phyloP scores from a whole-genome alignment of 2,329 filamentous ascomycete genomes.

The Chrysosporium keratinophilum region DNA sequence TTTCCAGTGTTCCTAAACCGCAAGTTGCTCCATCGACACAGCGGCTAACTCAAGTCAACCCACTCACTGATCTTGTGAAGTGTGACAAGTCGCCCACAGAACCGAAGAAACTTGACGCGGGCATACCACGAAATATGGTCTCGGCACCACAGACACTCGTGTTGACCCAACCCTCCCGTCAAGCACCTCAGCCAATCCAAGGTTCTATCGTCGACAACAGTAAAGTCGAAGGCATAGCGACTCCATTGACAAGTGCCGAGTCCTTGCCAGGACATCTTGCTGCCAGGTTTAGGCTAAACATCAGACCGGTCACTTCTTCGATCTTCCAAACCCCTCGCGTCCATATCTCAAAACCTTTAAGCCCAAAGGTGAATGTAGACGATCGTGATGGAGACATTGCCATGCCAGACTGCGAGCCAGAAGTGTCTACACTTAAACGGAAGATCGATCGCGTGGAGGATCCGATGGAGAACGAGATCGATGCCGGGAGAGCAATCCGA shows the following conservation, averaged over 20 bases:
- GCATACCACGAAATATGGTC: not conserved
- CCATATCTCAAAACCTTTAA: not conserved
- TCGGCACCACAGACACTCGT: not conserved
- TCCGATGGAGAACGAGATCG: conserved; percentile 8
- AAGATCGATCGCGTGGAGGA: conserved; percentile 3
- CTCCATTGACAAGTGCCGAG: not conserved
- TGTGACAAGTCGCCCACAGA: not conserved
- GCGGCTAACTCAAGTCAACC: not conserved
- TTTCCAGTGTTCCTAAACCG: not conserved
- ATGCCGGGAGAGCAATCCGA: conserved; percentile 1
- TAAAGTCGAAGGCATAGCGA: not conserved
- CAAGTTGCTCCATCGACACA: not conserved
- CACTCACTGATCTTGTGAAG: not conserved
- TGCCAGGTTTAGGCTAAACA: not conserved
- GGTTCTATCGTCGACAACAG: not conserved
- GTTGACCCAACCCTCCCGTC: not conserved
- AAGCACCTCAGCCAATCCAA: not conserved
- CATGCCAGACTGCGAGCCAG: not conserved
- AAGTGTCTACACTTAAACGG: not conserved
- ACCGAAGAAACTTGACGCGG: not conserved
- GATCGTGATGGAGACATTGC: conserved; percentile 1
- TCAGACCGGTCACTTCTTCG: no score
- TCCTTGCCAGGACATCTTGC: not conserved
- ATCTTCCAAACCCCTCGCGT: not conserved
- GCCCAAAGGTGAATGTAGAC: not conserved